These are phyloP conservation scores for Emergomyces orientalis DNA, from an alignment of 2,329 filamentous ascomycete genomes.

Conservation along the genomic window DNA sequence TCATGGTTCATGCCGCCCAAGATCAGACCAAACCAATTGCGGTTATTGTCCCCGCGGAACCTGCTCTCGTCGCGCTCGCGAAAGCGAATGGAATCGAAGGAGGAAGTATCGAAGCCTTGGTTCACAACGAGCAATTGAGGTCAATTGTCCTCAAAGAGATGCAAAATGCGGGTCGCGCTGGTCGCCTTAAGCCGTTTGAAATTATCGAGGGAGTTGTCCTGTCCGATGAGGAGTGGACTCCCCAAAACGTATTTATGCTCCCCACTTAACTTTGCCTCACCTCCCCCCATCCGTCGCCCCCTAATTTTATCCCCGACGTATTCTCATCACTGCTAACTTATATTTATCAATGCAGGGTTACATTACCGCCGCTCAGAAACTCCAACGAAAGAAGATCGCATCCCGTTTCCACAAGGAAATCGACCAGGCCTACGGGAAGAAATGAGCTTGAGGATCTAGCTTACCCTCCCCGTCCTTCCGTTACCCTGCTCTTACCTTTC, in stretches of 20 bases:
- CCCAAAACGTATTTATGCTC: slow-evolving; percentile 32
- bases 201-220: slow-evolving; percentile 38
- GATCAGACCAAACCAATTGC: slow-evolving; percentile 47
- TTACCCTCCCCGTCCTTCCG: neutral
- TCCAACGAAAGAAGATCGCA: slow-evolving; percentile 60
- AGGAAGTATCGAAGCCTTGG: slow-evolving; percentile 19
- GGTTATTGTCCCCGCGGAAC: slow-evolving; percentile 55
- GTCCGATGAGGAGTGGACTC: slow-evolving; percentile 39
- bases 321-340: slow-evolving; percentile 22
- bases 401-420: slow-evolving; percentile 54
- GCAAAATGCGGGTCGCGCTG: slow-evolving; percentile 29
- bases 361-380: slow-evolving; percentile 62
- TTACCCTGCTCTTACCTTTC: neutral
- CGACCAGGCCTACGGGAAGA: slow-evolving; percentile 49
- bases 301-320: neutral
- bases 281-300: neutral
- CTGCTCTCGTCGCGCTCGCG: slow-evolving; percentile 52
- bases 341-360: slow-evolving; percentile 40
- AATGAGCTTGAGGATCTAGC: slow-evolving; percentile 15
- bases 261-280: neutral
- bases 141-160: slow-evolving; percentile 33
- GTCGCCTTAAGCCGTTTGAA: slow-evolving; percentile 33
- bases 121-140: slow-evolving; percentile 36
- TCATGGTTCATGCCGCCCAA: slow-evolving; percentile 48
- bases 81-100: slow-evolving; percentile 38